phyloP scores from a whole-genome alignment of 352 stramenopile species.

The Peronospora belbahrii region DNA sequence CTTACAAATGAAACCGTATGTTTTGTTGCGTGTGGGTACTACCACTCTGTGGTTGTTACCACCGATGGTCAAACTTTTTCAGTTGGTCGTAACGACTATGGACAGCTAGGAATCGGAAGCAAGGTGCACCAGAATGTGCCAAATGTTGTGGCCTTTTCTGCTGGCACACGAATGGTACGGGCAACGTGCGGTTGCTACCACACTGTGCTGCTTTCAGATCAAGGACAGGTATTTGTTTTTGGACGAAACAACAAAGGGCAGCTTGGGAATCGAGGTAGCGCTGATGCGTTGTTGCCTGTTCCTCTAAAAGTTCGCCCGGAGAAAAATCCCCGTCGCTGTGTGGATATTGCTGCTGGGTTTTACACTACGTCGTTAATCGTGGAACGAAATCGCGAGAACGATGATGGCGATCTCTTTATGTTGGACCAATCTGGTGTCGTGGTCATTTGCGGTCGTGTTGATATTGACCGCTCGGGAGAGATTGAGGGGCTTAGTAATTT shows the following conservation, averaged over 20 bases:
- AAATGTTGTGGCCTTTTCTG: slow-evolving; percentile 58
- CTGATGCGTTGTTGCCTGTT: slow-evolving; percentile 73
- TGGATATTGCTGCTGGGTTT: slow-evolving; percentile 80
- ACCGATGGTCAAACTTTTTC: slow-evolving; percentile 57
- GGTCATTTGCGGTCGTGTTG: slow-evolving; percentile 68
- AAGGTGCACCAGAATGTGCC: slow-evolving; percentile 79
- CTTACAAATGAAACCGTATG: slow-evolving; percentile 66
- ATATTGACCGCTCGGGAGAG: slow-evolving; percentile 81
- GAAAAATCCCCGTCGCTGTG: slow-evolving; percentile 64
- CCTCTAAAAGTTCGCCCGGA: slow-evolving; percentile 76
- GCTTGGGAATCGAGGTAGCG: slow-evolving; percentile 76
- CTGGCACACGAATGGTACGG: slow-evolving; percentile 60
- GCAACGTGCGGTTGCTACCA: slow-evolving; percentile 84
- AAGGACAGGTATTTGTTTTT: slow-evolving; percentile 81
- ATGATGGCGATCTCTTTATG: slow-evolving; percentile 52
- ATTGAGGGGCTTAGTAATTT: slow-evolving; percentile 87
- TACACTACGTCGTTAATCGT: slow-evolving; percentile 85
- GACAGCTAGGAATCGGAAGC: slow-evolving; percentile 75
- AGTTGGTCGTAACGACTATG: slow-evolving; percentile 85
- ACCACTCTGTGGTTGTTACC: slow-evolving; percentile 73
- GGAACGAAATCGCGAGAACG: slow-evolving; percentile 76
- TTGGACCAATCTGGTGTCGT: slow-evolving; percentile 62
- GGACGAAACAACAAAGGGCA: slow-evolving; percentile 87
- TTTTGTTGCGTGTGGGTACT: slow-evolving; percentile 84
- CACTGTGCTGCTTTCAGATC: slow-evolving; percentile 74